These are phyloP conservation scores for Russula emetica DNA, from an alignment of 768 basidiomycete species.

Conservation along the genomic window DNA sequence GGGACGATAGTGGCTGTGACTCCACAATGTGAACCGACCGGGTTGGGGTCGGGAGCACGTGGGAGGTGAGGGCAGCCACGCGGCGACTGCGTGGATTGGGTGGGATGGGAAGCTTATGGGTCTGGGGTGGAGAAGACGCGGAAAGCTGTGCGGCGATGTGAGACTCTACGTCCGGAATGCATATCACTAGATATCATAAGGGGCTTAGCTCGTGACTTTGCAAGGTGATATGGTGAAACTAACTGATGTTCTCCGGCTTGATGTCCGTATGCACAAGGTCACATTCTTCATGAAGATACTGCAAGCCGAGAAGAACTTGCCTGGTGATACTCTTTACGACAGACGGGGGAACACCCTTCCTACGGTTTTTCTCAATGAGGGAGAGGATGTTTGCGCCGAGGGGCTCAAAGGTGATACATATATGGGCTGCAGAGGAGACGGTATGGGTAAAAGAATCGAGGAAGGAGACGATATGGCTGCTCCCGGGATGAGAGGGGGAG, in stretches of 20 bases:
- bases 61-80: conserved; percentile 57
- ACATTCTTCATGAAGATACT: conserved; percentile 91
- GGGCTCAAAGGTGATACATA: conserved; percentile 90
- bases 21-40: conserved; percentile 78
- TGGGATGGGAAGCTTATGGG: conserved; percentile 78
- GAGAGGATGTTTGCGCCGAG: conserved; percentile 75
- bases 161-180: conserved; percentile 73
- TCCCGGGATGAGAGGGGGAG: conserved; percentile 74
- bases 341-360: conserved; percentile 74
- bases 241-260: conserved; percentile 94
- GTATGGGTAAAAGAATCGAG: conserved; percentile 84
- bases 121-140: conserved; percentile 64
- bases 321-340: conserved; percentile 83
- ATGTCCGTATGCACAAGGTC: conserved; percentile 90
- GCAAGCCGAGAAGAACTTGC: conserved; percentile 82
- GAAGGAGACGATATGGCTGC: conserved; percentile 78
- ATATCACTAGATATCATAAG: conserved; percentile 52
- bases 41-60: conserved; percentile 44
- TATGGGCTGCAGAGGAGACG: conserved; percentile 44
- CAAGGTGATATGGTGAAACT: conserved; percentile 36
- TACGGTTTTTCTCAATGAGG: conserved; percentile 72
- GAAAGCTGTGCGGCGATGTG: conserved; percentile 69
- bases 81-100: conserved; percentile 56
- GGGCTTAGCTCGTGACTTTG: background rate
- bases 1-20: conserved; percentile 72